Conservation (phyloP, 2,329 filamentous ascomycete genomes). For the Aulographum hederae region DNA sequence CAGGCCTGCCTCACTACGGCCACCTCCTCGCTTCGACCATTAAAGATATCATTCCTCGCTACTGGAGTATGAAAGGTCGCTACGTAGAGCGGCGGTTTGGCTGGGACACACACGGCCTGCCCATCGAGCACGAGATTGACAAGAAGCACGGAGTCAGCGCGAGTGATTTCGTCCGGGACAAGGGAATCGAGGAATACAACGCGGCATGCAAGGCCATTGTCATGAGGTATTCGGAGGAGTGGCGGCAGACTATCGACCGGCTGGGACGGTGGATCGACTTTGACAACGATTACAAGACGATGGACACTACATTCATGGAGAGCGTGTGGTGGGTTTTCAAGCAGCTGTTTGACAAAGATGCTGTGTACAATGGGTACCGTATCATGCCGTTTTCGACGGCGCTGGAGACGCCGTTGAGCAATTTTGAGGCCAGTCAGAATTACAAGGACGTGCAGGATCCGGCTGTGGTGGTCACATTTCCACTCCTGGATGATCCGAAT, state of each 20-base stretch:
- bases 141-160: conserved; percentile 85
- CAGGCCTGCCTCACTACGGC: conserved; percentile 46
- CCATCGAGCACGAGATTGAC: conserved; percentile 94
- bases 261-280: conserved; percentile 95
- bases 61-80: conserved; percentile 94
- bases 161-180: conserved; percentile 67
- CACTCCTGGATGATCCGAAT: conserved; percentile 57
- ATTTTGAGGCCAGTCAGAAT: conserved; percentile 88
- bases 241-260: conserved; percentile 73
- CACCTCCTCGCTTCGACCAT: conserved; percentile 84
- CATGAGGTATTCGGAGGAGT: conserved; percentile 76
- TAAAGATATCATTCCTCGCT: conserved; percentile 90
- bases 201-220: conserved; percentile 82
- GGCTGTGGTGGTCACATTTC: conserved; percentile 75
- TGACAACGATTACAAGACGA: conserved; percentile 96
- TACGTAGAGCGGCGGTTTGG: conserved; percentile 86
- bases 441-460: conserved; percentile 89
- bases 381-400: conserved; percentile 94
- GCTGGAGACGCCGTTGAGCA: conserved; percentile 74
- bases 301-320: conserved; percentile 94
- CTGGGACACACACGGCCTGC: conserved; percentile 89
- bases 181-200: conserved; percentile 82
- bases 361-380: conserved; percentile 76
- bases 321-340: conserved; percentile 95
- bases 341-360: conserved; percentile 72